Conservation (phyloP, 495 filamentous ascomycete species). For the Penicillium cinerascens region DNA sequence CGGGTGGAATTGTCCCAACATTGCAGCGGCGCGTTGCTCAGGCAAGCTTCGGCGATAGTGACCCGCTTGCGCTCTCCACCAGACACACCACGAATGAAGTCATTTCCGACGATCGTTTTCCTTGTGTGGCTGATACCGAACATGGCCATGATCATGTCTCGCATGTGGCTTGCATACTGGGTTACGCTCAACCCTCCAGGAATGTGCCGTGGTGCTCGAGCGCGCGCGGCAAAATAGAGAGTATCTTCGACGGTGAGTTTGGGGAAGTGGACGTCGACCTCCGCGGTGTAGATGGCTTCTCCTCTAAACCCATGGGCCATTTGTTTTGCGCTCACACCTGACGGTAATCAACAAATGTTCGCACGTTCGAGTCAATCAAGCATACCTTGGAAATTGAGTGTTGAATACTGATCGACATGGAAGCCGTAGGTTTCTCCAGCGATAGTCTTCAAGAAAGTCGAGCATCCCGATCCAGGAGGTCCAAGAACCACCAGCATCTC, state of each 20-base stretch:
- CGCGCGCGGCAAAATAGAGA: conserved; percentile 52
- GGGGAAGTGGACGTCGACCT: conserved; percentile 60
- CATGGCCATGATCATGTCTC: conserved; percentile 56
- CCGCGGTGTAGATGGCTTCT: conserved; percentile 55
- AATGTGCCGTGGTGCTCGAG: conserved; percentile 36
- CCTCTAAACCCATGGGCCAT: conserved; percentile 60
- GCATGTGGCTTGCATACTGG: conserved; percentile 40
- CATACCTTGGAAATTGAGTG: conserved; percentile 57
- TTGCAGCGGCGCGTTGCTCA: conserved; percentile 63
- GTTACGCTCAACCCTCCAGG: conserved; percentile 40
- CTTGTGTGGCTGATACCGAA: conserved; percentile 55
- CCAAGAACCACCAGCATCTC: conserved; percentile 73
- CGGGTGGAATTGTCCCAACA: conserved; percentile 85
- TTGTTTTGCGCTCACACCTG: conserved; percentile 34
- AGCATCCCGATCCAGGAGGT: conserved; percentile 65
- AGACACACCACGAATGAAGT: conserved; percentile 63
- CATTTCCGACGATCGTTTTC: conserved; percentile 41
- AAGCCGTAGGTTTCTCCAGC: conserved; percentile 64
- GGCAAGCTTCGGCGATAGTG: conserved; percentile 53
- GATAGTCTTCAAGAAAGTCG: conserved; percentile 68
- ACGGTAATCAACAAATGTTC: no score
- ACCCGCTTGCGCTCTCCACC: conserved; percentile 77
- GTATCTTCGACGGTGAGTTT: conserved; percentile 60
- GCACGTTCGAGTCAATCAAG: conserved; percentile 30
- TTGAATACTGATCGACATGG: conserved; percentile 50